These are phyloP conservation scores for Tephrocybe sp. DNA, from an alignment of 768 basidiomycete genomes.

Conservation along the genomic window DNA sequence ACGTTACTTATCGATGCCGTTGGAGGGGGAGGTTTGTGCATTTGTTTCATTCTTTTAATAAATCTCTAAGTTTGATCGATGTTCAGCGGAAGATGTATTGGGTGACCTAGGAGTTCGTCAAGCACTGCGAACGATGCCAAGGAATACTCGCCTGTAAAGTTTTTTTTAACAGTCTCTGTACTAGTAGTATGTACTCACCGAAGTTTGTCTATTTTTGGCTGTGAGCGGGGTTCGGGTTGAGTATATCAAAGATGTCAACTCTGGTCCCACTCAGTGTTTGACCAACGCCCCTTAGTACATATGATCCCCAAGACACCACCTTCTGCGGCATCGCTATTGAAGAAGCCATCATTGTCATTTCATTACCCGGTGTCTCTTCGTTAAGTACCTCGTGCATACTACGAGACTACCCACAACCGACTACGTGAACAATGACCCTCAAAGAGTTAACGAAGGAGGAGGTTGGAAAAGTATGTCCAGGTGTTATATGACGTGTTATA, in stretches of 20 bases:
- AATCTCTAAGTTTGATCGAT: neutral
- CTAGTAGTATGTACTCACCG: too few relatives aligned
- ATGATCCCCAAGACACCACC: neutral
- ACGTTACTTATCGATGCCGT: slow-evolving; percentile 50
- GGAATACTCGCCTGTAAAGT: slow-evolving; percentile 46
- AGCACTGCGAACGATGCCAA: slow-evolving; percentile 70
- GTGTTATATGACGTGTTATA: neutral
- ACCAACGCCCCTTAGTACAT: neutral
- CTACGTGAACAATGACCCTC: slow-evolving; percentile 9
- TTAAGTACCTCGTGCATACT: too few relatives aligned
- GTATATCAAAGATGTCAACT: neutral
- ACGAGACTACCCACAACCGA: too few relatives aligned
- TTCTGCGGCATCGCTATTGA: neutral
- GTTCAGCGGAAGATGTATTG: slow-evolving; percentile 63
- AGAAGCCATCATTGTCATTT: neutral
- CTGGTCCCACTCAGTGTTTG: neutral
- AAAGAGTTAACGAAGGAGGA: slow-evolving; percentile 18
- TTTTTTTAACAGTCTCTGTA: neutral
- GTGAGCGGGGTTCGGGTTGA: neutral
- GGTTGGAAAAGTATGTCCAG: slow-evolving; percentile 15
- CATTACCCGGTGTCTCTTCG: slow-evolving; percentile 13
- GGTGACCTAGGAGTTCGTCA: slow-evolving; percentile 76
- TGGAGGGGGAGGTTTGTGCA: slow-evolving; percentile 18
- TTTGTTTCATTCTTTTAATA: neutral
- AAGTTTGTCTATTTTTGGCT: neutral